Conservation (phyloP, 768 basidiomycete genomes). For the Pulveroboletus ravenelii region DNA sequence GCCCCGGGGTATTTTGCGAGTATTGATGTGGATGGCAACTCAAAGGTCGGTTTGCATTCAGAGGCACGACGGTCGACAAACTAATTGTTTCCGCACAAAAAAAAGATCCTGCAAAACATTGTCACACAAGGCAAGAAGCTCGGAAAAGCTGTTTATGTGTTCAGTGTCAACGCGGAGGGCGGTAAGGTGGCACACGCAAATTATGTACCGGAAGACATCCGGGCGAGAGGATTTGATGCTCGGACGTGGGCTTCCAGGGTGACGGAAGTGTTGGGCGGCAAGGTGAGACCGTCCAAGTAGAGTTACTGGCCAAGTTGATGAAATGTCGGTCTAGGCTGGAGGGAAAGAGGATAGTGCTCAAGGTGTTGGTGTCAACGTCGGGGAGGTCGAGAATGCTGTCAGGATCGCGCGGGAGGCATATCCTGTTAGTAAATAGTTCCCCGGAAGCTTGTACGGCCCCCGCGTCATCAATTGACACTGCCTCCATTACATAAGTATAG, state of each 20-base stretch:
- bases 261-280: conserved; percentile 79
- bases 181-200: conserved; percentile 87
- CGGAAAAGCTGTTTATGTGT: conserved; percentile 81
- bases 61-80: neutral
- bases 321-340: conserved; percentile 58
- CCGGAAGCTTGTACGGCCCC: neutral
- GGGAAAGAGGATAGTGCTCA: conserved; percentile 92
- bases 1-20: conserved; percentile 64
- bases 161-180: conserved; percentile 66
- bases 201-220: conserved; percentile 60
- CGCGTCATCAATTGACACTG: too few species aligned
- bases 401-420: conserved; percentile 46
- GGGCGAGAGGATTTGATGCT: conserved; percentile 70
- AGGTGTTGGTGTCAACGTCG: conserved; percentile 71
- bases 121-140: conserved; percentile 75
- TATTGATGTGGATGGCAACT: conserved; percentile 76
- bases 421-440: conserved; percentile 17
- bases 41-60: conserved; percentile 55
- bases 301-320: conserved; percentile 4
- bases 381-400: conserved; percentile 65
- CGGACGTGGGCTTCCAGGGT: conserved; percentile 85
- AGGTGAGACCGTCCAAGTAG: conserved; percentile 47
- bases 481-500: too few species aligned
- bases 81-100: neutral
- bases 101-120: conserved; percentile 67